phyloP scores from a whole-genome alignment of 441 rosid species.

The Gossypium gossypioides region DNA sequence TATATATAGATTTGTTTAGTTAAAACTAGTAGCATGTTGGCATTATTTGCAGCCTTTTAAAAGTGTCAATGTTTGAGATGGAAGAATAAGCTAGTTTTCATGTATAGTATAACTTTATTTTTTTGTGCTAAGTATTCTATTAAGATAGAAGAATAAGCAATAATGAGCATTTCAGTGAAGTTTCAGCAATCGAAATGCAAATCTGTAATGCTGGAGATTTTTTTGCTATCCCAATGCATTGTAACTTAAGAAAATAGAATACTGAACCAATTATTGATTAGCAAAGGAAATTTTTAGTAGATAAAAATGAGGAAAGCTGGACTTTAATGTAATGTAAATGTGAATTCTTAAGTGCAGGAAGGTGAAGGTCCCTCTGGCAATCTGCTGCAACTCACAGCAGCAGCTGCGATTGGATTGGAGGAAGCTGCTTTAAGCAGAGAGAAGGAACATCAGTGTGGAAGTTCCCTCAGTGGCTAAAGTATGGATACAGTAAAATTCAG shows the following conservation, averaged over 20 bases:
- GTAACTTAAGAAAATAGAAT: no score
- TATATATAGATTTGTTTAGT: not conserved
- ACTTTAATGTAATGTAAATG: not conserved
- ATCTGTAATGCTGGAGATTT: not conserved
- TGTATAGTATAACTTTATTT: no score
- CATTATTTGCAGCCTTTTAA: not conserved
- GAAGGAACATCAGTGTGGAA: no score
- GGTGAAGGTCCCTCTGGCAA: not conserved
- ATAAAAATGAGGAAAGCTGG: not conserved
- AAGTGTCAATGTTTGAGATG: not conserved
- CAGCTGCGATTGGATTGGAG: not conserved
- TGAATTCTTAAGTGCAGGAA: not conserved
- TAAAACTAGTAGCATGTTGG: not conserved
- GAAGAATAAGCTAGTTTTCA: no score
- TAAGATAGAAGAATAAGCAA: no score
- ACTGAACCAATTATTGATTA: no score
- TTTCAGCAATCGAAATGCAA: no score
- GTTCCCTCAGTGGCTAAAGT: no score
- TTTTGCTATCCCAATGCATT: not conserved
- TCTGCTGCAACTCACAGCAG: not conserved
- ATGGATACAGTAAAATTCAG: no score
- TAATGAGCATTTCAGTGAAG: no score
- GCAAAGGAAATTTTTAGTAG: not conserved
- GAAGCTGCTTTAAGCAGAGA: not conserved
- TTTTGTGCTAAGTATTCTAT: no score